A percentile compares a stretch with the other conserved stretches of the same genome.
phyloP scores from a whole-genome alignment of 257 asterid genomes.

The Linderniella brevidens region DNA sequence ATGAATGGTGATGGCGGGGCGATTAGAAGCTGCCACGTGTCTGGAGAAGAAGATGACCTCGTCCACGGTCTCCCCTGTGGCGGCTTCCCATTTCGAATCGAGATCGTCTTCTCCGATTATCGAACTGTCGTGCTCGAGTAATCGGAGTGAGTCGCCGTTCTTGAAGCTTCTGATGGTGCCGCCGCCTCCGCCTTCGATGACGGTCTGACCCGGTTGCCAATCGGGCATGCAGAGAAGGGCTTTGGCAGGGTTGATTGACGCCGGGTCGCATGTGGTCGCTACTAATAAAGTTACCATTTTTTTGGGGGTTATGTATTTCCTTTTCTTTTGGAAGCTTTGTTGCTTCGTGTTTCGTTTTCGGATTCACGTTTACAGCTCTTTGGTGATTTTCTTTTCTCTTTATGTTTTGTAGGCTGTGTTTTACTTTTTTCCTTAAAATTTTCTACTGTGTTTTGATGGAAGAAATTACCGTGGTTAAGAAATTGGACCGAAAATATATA shows the following conservation, averaged over 20 bases:
- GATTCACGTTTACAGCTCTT: no score
- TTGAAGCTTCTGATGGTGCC: conserved; percentile 45
- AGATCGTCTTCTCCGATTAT: conserved; percentile 65
- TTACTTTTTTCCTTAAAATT: no score
- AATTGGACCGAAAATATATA: no score
- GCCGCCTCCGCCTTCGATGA: conserved; percentile 23
- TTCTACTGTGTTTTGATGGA: no score
- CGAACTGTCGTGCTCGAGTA: conserved; percentile 53
- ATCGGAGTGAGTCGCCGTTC: conserved; percentile 34
- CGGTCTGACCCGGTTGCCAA: conserved; percentile 36
- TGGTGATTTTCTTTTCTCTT: no score
- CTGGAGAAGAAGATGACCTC: conserved; percentile 73
- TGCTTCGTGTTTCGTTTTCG: no score
- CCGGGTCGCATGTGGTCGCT: conserved; percentile 81
- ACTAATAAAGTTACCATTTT: conserved; percentile 70
- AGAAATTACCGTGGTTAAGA: no score
- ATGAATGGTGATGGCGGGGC: conserved; percentile 80
- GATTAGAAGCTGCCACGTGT: conserved; percentile 66
- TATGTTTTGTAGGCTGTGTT: no score
- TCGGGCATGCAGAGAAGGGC: conserved; percentile 66
- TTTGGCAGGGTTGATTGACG: conserved; percentile 69
- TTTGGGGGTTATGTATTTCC: background rate
- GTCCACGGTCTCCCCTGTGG: conserved; percentile 50
- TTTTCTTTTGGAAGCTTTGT: no score
- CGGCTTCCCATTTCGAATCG: conserved; percentile 66